Evolutionary conservation across 306 rosid genomes (phyloP), one percentile per base, ranked within the genome.

Genomic region (Lablab purpureus): DNA sequence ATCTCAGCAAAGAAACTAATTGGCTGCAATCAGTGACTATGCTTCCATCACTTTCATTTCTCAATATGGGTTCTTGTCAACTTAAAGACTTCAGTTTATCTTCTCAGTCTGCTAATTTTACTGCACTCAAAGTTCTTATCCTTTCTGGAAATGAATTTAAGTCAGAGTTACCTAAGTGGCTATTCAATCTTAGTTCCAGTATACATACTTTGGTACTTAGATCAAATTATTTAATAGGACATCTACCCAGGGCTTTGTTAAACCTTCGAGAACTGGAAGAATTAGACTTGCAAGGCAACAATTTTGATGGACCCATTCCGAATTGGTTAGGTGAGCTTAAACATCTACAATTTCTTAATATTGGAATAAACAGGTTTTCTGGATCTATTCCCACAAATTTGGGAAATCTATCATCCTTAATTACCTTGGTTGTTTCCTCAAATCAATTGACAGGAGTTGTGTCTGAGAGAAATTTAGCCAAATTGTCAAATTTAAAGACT

Each of bases 301-400:
- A 21, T 15, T 54, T 54, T 0, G 2, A 54, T 54, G 62, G 62
- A 10, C 6, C 28, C 15, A 54, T 54, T 21, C 62, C 62, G 10
- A 3, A 55, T 55, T 55, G 62, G 62, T 10, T 55, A 55, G 62
- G 62, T 12, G 4, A 64, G 4, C 2, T 64, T n/a, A 8, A 64
- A 64, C 23, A 64, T 14, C 6, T 67, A 2, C 21, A 67, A 8
- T 0, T 0, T 2, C 73, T 67, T 67, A 2, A 2, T 22, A 11
- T 67, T 41, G 6, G 6, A 13, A 0, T 0, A 6, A 67, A 67
- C 12, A 21, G 1, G 6, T 45, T 43, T 67, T 67, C 55, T 6
- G 37, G 73, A 13, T 19, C 7, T 21, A 22, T 67, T 43, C 73
- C 73, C 11, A 6, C 18, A 23, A 67, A 22, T 67, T 67, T 67